Base-by-base conservation (phyloP, 179 eudicot species). In the Carnegiea gigantea region DNA sequence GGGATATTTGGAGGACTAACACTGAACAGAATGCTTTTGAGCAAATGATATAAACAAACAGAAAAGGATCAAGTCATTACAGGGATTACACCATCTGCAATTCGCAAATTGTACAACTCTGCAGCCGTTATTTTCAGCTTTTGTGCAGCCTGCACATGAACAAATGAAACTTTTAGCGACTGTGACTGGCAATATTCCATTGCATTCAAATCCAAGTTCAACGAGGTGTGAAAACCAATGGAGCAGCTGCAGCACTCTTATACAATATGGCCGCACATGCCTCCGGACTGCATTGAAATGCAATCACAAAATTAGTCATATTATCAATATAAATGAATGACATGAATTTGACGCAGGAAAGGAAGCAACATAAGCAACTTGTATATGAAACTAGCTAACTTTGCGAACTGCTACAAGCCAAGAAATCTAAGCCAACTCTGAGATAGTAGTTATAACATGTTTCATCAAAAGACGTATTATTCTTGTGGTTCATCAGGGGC, bases 211-310 rank as follows among this genome's bases (percentile, higher is more conserved):
- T 62, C 40, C 11, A 53, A 23, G 14, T 44, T 78, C 9, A 85
- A 77, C 20, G 70, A 81, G 57, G 53, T 70, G 21, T n/a, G 28
- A 70, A 84, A 75, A 96, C 98, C 99, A 87, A 89, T 38, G 99
- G 98, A 80, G 99, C 83, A 57, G 93, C 95, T 87, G 91, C 90
- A 82, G 98, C 93, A 88, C 75, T 90, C 89, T 96, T 96, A 92
- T 92, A 96, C 82, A 94, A 86, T 85, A 96, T 96, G 76, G 99
- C 98, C 49, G 99, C 99, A 91, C 98, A 94, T 80, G 99, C 99
- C 89, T 96, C 99, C 73, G 99, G 99, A 79, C 99, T 94, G 93
- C 79, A 85, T 8, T 73, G 77, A 87, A 80, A 67, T 36, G 38
- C 15, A 77, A 48, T 1, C 15, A 51, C n/a, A 23, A 6, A 15